Evolutionary conservation across 192 early-diverging fungal species (phyloP).

Genomic region (Podila horticola): DNA sequence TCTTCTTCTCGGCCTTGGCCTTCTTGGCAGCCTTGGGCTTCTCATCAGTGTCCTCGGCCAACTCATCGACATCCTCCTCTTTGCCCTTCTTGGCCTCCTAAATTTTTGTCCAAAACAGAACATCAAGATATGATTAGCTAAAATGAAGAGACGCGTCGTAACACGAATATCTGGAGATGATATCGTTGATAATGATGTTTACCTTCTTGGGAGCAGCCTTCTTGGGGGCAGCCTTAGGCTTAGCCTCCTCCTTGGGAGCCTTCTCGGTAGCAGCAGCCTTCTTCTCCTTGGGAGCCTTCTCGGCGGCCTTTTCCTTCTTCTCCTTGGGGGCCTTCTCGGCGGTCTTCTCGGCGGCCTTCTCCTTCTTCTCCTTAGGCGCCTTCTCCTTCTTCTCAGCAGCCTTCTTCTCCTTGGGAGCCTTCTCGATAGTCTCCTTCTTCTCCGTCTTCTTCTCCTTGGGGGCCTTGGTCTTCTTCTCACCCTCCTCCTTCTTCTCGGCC

Average conservation of each 20-base stretch:
- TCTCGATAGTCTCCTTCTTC: constrained; percentile 1
- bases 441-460: constrained; percentile 29
- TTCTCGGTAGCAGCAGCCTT: constrained; percentile 10
- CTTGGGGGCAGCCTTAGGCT: constrained; percentile 43
- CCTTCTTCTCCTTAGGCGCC: constrained; percentile 12
- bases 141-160: not conserved
- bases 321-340: constrained; percentile 35
- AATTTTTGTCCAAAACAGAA: not conserved
- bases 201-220: constrained; percentile 25
- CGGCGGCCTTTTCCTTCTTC: constrained; percentile 29
- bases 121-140: not conserved
- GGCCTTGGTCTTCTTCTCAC: constrained; percentile 13
- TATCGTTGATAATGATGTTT: not conserved
- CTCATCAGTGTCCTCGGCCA: constrained; percentile 14
- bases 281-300: constrained; percentile 19
- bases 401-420: not conserved
- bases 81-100: constrained; percentile 42
- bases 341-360: constrained; percentile 15
- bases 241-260: constrained; percentile 20
- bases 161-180: not conserved
- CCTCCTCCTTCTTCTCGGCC: constrained; percentile 22
- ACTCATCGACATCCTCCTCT: constrained; percentile 23
- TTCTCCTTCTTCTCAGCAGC: constrained; percentile 1
- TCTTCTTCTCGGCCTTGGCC: constrained; percentile 44
- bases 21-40: constrained; percentile 21